A percentile compares a stretch with the other conserved stretches of the same genome.
Conservation (phyloP, 768 basidiomycete genomes). For the Termitomyces sp. region DNA sequence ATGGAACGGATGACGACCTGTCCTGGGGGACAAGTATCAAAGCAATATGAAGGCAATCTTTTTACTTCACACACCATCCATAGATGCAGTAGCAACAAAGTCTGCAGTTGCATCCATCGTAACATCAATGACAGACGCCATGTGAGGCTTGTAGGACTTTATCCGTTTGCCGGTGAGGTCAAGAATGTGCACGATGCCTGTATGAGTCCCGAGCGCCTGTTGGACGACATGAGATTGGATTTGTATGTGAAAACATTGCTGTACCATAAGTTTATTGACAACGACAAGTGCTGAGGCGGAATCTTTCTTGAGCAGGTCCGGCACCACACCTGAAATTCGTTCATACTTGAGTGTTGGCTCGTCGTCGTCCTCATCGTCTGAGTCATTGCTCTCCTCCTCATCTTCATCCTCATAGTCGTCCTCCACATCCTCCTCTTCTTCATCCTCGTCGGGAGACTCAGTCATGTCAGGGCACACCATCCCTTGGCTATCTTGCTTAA, state of each 20-base stretch:
- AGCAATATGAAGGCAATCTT: background rate
- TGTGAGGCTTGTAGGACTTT: constrained; percentile 88
- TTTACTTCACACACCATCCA: constrained; percentile 66
- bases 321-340: constrained; percentile 64
- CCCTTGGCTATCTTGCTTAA: background rate
- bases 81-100: constrained; percentile 87
- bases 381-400: constrained; percentile 44
- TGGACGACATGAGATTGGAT: constrained; percentile 8
- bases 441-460: constrained; percentile 19
- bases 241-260: background rate
- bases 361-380: constrained; percentile 73
- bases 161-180: constrained; percentile 74
- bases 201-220: constrained; percentile 90
- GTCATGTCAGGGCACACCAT: constrained; percentile 9
- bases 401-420: constrained; percentile 25
- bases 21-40: constrained; percentile 45
- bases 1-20: constrained; percentile 87
- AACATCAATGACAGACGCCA: constrained; percentile 83
- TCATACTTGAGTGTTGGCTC: constrained; percentile 93
- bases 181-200: constrained; percentile 86
- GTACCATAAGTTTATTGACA: constrained; percentile 68
- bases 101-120: constrained; percentile 80
- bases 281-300: constrained; percentile 81
- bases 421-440: constrained; percentile 19
- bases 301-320: constrained; percentile 83